Percentiles rank a stretch among this genome's conserved stretches.
These are phyloP conservation scores for Acidiella bohemica DNA, from an alignment of 495 filamentous ascomycete genomes.

Conservation along the genomic window DNA sequence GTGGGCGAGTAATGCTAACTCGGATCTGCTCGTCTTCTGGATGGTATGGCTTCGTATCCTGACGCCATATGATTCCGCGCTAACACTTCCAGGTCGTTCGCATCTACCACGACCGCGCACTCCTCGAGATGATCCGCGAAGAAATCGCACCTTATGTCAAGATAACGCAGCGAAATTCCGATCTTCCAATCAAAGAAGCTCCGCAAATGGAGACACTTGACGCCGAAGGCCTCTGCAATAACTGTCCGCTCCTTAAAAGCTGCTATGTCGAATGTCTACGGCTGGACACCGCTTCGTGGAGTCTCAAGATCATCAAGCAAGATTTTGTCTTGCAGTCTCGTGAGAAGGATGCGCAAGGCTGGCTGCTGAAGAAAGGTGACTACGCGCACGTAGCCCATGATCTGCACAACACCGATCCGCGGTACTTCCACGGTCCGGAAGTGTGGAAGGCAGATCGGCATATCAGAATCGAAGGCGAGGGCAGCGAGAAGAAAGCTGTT, in stretches of 20 bases:
- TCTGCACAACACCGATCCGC: conserved; percentile 36
- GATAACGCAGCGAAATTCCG: conserved; percentile 33
- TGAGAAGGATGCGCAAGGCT: conserved; percentile 30
- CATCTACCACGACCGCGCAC: conserved; percentile 34
- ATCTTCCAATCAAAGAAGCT: conserved; percentile 43
- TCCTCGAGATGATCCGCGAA: conserved; percentile 35
- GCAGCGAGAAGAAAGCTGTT: conserved; percentile 15
- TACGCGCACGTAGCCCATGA: conserved; percentile 38
- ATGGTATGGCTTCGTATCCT: no score
- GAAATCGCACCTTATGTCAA: conserved; percentile 39
- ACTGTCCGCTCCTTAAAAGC: conserved; percentile 40
- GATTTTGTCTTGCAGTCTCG: conserved; percentile 34
- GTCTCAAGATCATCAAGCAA: conserved; percentile 32
- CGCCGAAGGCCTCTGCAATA: conserved; percentile 31
- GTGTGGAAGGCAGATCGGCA: conserved; percentile 41
- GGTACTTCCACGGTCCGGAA: conserved; percentile 36
- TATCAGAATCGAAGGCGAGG: conserved; percentile 28
- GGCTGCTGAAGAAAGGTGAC: conserved; percentile 36
- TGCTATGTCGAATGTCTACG: conserved; percentile 43
- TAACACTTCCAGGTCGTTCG: conserved; percentile 38
- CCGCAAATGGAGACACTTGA: conserved; percentile 36
- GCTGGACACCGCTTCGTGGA: conserved; percentile 37
- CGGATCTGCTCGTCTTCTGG: conserved; percentile 43
- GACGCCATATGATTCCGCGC: conserved; percentile 41
- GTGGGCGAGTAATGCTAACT: conserved; percentile 42